Conservation (phyloP, 2,329 filamentous ascomycete species). For the Coniochaeta sp. region DNA sequence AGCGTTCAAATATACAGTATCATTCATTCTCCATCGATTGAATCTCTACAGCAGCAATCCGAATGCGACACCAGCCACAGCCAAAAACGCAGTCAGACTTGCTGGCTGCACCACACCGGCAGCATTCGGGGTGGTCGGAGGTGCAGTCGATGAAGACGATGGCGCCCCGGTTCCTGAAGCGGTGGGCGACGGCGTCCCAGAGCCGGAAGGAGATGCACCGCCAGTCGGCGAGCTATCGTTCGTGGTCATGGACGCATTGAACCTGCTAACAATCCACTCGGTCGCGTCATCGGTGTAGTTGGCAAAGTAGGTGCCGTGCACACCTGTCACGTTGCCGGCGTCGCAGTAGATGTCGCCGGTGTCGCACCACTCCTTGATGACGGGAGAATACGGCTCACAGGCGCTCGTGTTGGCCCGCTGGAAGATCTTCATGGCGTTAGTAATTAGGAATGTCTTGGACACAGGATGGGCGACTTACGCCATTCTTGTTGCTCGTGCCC, state of each 20-base stretch:
- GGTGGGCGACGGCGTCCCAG: background rate
- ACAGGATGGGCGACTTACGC: constrained; percentile 10
- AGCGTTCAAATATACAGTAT: background rate
- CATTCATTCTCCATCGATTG: background rate
- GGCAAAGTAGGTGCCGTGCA: constrained; percentile 17
- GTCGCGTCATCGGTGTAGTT: constrained; percentile 15
- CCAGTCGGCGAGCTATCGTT: background rate
- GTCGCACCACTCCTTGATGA: constrained; percentile 19
- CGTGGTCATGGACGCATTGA: constrained; percentile 6
- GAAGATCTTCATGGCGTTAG: constrained; percentile 13
- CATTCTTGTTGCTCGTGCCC: constrained; percentile 14
- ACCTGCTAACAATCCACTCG: constrained; percentile 15
- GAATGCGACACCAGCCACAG: background rate
- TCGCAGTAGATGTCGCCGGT: constrained; percentile 20
- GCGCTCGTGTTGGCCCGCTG: constrained; percentile 12
- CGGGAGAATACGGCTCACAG: constrained; percentile 13
- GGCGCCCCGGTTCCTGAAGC: background rate
- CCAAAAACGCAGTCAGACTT: background rate
- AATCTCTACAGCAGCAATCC: background rate
- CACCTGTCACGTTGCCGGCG: constrained; percentile 9
- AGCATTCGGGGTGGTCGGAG: background rate
- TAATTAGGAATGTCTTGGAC: background rate
- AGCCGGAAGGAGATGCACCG: too few relatives aligned
- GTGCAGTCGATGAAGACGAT: background rate
- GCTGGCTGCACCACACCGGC: background rate